These are phyloP conservation scores for Tetrahymena malaccensis DNA, from an alignment of 73 alveolate species.

Conservation along the genomic window DNA sequence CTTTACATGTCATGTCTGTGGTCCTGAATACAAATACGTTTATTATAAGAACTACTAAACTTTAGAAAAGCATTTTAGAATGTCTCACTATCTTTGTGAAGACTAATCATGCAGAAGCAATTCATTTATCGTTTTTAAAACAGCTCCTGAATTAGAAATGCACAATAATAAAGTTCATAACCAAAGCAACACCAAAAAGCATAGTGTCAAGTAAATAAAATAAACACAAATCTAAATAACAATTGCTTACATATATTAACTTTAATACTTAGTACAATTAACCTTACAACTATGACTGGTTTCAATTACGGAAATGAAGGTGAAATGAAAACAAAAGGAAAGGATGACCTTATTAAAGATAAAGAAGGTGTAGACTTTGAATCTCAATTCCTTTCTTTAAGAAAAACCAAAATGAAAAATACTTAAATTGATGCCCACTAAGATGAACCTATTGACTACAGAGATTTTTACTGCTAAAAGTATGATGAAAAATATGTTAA, in stretches of 20 bases:
- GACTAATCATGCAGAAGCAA: conserved; percentile 7
- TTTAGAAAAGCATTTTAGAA: conserved; percentile 19
- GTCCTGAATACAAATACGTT: not conserved
- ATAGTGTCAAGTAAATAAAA: not conserved
- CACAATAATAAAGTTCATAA: conserved; percentile 1
- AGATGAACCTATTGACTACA: conserved; percentile 27
- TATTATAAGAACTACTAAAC: conserved; percentile 16
- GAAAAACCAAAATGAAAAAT: conserved; percentile 18
- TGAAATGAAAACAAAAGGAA: not conserved
- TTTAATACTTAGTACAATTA: not conserved
- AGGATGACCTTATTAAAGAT: not conserved
- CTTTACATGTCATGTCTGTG: conserved; percentile 14
- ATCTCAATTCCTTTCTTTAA: conserved; percentile 15
- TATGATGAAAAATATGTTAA: not conserved
- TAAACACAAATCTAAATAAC: not conserved
- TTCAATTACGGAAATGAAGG: not conserved
- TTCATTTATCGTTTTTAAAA: conserved; percentile 7
- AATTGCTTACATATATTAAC: not conserved
- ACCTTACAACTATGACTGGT: not conserved
- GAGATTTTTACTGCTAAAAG: conserved; percentile 15
- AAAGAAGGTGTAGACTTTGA: conserved; percentile 24
- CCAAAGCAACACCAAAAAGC: not conserved
- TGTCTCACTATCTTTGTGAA: conserved; percentile 31
- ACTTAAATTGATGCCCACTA: conserved; percentile 12
- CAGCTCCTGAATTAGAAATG: conserved; percentile 14